Evolutionary conservation across 768 basidiomycete genomes (phyloP).

Genomic region (Boletus rubescentipes): DNA sequence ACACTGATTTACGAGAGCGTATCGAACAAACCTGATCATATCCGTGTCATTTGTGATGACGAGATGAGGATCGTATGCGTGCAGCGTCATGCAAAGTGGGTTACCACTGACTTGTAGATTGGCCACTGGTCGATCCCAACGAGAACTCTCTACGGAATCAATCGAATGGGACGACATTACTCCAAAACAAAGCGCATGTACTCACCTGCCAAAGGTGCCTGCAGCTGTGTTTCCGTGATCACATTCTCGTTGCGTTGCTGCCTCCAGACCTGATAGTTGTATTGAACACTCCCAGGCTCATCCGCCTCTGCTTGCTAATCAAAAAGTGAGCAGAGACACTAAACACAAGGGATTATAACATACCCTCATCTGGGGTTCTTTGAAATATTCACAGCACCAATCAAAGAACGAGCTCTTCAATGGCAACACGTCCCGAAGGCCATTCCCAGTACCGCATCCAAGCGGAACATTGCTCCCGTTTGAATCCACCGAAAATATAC

Average conservation of each 20-base stretch:
- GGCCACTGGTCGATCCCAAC: slow-evolving; percentile 74
- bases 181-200: slow-evolving; percentile 1
- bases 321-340: slow-evolving; percentile 9
- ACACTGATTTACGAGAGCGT: background rate
- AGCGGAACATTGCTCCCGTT: slow-evolving; percentile 65
- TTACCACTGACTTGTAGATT: slow-evolving; percentile 58
- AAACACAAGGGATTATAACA: slow-evolving; percentile 22
- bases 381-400: slow-evolving; percentile 97
- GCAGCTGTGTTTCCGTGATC: slow-evolving; percentile 61
- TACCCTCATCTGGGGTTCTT: slow-evolving; percentile 98
- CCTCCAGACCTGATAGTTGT: slow-evolving; percentile 95
- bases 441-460: slow-evolving; percentile 76
- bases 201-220: slow-evolving; percentile 76
- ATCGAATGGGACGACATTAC: slow-evolving; percentile 20
- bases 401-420: slow-evolving; percentile 92
- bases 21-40: slow-evolving; percentile 66
- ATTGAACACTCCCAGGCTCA: slow-evolving; percentile 91
- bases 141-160: slow-evolving; percentile 46
- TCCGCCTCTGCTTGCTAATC: slow-evolving; percentile 88
- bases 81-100: slow-evolving; percentile 81
- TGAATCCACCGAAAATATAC: slow-evolving; percentile 77
- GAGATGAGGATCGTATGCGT: slow-evolving; percentile 89
- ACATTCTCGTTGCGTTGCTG: slow-evolving; percentile 87
- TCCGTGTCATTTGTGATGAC: slow-evolving; percentile 84
- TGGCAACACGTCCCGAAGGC: slow-evolving; percentile 83